Conservation (phyloP, 2,329 filamentous ascomycete genomes). For the Fusarium verticillioides region DNA sequence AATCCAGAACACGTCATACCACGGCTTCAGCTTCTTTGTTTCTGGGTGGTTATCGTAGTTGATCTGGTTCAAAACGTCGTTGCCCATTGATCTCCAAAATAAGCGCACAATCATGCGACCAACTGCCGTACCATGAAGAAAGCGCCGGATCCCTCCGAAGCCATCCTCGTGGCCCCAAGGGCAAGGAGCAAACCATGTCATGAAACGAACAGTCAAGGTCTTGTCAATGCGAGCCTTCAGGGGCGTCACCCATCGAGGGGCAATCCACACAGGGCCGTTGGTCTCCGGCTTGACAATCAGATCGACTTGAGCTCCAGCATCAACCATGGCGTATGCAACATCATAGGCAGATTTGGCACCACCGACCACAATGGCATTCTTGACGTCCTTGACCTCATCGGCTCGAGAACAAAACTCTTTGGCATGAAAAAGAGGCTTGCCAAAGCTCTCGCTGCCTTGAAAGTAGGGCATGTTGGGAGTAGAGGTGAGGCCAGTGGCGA, state of each 20-base stretch:
- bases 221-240: constrained; percentile 1
- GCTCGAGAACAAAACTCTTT: constrained; percentile 52
- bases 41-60: constrained; percentile 56
- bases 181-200: constrained; percentile 6
- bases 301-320: constrained; percentile 34
- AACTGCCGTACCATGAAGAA: neutral
- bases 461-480: constrained; percentile 54
- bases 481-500: constrained; percentile 61
- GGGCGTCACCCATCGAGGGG: neutral
- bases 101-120: neutral
- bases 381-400: constrained; percentile 44
- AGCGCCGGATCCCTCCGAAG: neutral
- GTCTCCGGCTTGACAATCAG: neutral
- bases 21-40: constrained; percentile 53
- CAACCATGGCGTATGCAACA: constrained; percentile 61
- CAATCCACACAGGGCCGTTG: constrained; percentile 11
- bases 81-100: constrained; percentile 61
- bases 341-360: constrained; percentile 69
- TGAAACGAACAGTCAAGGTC: neutral
- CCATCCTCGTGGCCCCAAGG: constrained; percentile 1
- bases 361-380: constrained; percentile 60
- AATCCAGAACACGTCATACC: constrained; percentile 56
- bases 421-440: constrained; percentile 54
- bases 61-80: constrained; percentile 58
- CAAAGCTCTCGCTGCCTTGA: constrained; percentile 51